phyloP scores from a whole-genome alignment of 345 rosid species.

The Gossypium herbaceum region DNA sequence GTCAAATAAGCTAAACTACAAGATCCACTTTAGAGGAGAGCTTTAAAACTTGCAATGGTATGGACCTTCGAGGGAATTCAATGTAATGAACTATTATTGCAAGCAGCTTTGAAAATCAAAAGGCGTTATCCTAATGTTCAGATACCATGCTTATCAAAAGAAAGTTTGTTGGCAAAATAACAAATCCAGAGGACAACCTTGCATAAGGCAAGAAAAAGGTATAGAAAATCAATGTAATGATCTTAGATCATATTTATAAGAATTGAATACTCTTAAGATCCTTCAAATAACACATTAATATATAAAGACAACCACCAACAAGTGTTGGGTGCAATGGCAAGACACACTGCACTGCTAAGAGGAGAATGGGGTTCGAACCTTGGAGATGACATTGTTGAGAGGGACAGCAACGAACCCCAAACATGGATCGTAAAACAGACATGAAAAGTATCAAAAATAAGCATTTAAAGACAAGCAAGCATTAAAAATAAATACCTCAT shows the following conservation, averaged over 20 bases:
- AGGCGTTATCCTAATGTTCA: neutral
- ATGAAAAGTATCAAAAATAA: neutral
- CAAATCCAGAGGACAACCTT: neutral
- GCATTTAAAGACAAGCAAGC: neutral
- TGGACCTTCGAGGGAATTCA: neutral
- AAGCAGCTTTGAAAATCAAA: neutral
- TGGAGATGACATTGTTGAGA: too few relatives aligned
- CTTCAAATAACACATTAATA: neutral
- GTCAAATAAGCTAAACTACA: neutral
- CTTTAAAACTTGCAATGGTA: neutral
- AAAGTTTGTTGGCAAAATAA: neutral
- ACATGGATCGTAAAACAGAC: too few relatives aligned
- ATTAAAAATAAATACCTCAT: slow-evolving; percentile 54
- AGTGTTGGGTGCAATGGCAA: too few relatives aligned
- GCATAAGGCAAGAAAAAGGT: neutral
- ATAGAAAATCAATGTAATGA: neutral
- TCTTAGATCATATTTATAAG: neutral
- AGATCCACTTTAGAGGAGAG: neutral
- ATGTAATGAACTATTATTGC: neutral
- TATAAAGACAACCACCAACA: neutral
- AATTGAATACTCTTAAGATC: neutral
- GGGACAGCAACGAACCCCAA: too few relatives aligned
- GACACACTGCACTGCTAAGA: too few relatives aligned
- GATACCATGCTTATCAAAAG: neutral
- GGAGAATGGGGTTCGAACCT: too few relatives aligned